Evolutionary conservation across 345 rosid species (phyloP).

Genomic region (Pistacia vera): DNA sequence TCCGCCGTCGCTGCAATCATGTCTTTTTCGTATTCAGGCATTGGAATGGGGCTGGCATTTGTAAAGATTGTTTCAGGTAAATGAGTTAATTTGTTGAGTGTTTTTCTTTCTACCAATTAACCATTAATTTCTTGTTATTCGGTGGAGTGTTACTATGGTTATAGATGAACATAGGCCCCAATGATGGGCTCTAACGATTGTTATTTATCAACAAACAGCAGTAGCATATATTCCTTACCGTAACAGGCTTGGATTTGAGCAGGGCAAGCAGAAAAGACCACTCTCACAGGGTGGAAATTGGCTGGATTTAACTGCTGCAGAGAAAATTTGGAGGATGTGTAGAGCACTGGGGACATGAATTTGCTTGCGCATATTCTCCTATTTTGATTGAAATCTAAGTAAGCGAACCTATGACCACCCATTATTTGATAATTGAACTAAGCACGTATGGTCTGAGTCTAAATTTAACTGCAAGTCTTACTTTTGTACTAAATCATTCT

Average conservation of each 20-base stretch:
- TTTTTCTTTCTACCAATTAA: neutral
- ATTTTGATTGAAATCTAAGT: slow-evolving; percentile 29
- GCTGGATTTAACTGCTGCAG: slow-evolving; percentile 13
- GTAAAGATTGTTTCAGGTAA: slow-evolving; percentile 39
- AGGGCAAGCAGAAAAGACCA: slow-evolving; percentile 20
- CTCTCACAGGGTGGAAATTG: slow-evolving; percentile 27
- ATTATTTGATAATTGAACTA: neutral
- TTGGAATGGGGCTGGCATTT: slow-evolving; percentile 54
- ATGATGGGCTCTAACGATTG: neutral
- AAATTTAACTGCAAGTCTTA: too few relatives aligned
- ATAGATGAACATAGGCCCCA: neutral
- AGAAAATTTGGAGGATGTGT: slow-evolving; percentile 27
- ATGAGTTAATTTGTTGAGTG: neutral
- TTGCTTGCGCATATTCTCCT: slow-evolving; percentile 24
- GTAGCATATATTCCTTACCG: too few relatives aligned
- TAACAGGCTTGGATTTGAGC: neutral
- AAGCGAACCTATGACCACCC: neutral
- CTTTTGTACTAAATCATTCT: neutral
- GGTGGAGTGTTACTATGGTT: neutral
- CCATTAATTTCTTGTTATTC: neutral
- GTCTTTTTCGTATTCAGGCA: slow-evolving; percentile 53
- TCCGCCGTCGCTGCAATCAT: slow-evolving; percentile 51
- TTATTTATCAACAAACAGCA: too few relatives aligned
- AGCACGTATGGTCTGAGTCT: too few relatives aligned
- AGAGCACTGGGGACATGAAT: slow-evolving; percentile 27